Percentiles rank a stretch among this genome's conserved stretches.
Conservation (phyloP, 163 green algal species). For the Trebouxiophyceae sp. region DNA sequence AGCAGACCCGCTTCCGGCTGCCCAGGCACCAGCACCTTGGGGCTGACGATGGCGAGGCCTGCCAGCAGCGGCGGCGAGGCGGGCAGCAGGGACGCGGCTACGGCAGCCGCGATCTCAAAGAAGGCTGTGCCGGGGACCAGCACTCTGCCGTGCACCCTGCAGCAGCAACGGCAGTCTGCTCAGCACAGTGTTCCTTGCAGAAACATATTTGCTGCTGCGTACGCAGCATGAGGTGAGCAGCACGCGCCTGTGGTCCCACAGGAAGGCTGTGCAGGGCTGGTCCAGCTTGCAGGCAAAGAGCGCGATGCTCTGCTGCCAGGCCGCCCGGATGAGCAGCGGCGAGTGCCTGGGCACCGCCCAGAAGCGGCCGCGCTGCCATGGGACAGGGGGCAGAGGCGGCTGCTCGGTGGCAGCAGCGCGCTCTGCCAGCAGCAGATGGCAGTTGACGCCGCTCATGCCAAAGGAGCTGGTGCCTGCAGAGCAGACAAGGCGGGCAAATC, state of each 20-base stretch:
- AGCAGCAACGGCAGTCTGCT: not conserved
- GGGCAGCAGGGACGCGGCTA: slow-evolving; percentile 16
- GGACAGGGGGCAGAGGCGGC: no score
- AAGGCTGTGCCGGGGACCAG: slow-evolving; percentile 44
- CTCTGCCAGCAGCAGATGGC: slow-evolving; percentile 12
- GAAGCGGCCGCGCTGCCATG: not conserved
- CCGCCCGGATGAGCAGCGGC: not conserved
- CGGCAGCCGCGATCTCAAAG: slow-evolving; percentile 30
- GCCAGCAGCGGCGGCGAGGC: not conserved
- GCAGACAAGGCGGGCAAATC: no score
- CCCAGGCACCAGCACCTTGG: not conserved
- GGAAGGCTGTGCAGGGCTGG: not conserved
- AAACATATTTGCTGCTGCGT: no score
- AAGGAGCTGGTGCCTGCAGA: slow-evolving; percentile 17
- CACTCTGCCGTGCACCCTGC: slow-evolving; percentile 22
- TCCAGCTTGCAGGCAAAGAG: slow-evolving; percentile 9
- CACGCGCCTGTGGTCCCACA: slow-evolving; percentile 37
- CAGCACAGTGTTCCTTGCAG: no score
- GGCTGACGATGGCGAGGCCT: not conserved
- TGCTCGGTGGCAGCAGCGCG: not conserved
- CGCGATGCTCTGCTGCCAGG: not conserved
- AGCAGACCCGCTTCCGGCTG: no score
- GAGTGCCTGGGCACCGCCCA: not conserved
- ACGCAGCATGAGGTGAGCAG: not conserved
- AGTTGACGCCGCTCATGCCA: slow-evolving; percentile 42